phyloP scores from a whole-genome alignment of 495 filamentous ascomycete genomes.

The Talaromyces nanjingensis region DNA sequence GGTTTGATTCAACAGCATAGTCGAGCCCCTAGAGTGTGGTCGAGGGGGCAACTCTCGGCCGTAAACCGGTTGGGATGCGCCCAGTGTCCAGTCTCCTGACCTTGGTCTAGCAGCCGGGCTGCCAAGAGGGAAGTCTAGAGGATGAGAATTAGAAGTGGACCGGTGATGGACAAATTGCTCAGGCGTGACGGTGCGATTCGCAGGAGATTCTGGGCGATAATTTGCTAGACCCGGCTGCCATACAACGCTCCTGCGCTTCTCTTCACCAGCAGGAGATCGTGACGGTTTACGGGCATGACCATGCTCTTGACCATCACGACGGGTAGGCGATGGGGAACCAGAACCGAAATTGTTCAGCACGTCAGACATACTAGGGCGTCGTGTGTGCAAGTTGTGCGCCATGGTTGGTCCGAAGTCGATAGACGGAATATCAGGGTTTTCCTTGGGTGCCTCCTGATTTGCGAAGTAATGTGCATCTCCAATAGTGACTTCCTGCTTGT shows the following conservation, averaged over 20 bases:
- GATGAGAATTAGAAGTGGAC: slow-evolving; percentile 51
- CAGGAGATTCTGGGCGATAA: slow-evolving; percentile 38
- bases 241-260: slow-evolving; percentile 53
- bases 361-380: slow-evolving; percentile 32
- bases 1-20: slow-evolving; percentile 32
- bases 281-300: slow-evolving; percentile 27
- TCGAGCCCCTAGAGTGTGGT: slow-evolving; percentile 44
- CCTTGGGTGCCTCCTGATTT: slow-evolving; percentile 21
- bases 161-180: slow-evolving; percentile 89
- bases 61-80: slow-evolving; percentile 32
- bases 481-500: slow-evolving; percentile 46
- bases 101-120: slow-evolving; percentile 32
- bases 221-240: slow-evolving; percentile 72
- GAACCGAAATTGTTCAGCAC: slow-evolving; percentile 31
- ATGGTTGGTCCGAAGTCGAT: slow-evolving; percentile 86
- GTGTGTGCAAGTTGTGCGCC: slow-evolving; percentile 50
- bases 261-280: slow-evolving; percentile 36
- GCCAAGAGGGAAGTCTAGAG: slow-evolving; percentile 43
- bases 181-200: slow-evolving; percentile 42
- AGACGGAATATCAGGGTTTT: slow-evolving; percentile 54
- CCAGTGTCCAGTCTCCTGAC: slow-evolving; percentile 51
- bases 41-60: slow-evolving; percentile 28
- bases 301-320: slow-evolving; percentile 16
- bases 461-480: slow-evolving; percentile 52
- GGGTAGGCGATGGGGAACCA: slow-evolving; percentile 24